A percentile compares a stretch with the other conserved stretches of the same genome.
Evolutionary conservation across 306 rosid species (phyloP).

Genomic region (Leucaena leucocephala): DNA sequence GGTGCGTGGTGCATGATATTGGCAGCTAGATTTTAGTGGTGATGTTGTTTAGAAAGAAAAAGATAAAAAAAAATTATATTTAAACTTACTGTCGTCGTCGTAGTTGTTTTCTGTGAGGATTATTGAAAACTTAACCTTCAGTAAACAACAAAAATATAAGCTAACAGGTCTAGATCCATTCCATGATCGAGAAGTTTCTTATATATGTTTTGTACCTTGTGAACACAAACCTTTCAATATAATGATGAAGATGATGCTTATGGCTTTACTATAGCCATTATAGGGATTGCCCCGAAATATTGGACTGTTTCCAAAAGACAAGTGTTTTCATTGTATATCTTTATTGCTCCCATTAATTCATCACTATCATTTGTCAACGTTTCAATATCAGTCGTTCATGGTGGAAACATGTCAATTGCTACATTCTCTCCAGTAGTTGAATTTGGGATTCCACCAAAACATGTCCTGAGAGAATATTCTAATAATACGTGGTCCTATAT

Average conservation of each 20-base stretch:
- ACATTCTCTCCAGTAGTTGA: slow-evolving; percentile 17
- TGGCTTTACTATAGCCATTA: slow-evolving; percentile 32
- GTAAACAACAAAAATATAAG: neutral
- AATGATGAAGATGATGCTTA: neutral
- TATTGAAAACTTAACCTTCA: neutral
- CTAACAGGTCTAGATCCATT: slow-evolving; percentile 4
- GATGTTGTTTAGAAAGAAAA: neutral
- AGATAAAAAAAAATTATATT: neutral
- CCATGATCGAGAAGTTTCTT: neutral
- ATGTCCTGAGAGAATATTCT: slow-evolving; percentile 14
- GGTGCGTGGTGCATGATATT: neutral
- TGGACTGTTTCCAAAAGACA: neutral
- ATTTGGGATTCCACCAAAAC: slow-evolving; percentile 28
- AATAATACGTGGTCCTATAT: slow-evolving; percentile 38
- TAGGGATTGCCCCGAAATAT: slow-evolving; percentile 14
- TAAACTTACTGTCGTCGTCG: neutral
- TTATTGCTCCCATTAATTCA: slow-evolving; percentile 23
- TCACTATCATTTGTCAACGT: slow-evolving; percentile 7
- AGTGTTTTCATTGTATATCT: slow-evolving; percentile 25
- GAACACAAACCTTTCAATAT: neutral
- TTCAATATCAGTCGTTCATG: slow-evolving; percentile 30
- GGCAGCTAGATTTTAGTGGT: neutral
- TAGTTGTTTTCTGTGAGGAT: neutral
- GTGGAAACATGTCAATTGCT: slow-evolving; percentile 26
- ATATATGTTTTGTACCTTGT: neutral